phyloP scores from a whole-genome alignment of 495 filamentous ascomycete genomes.

The Lasiosphaeriaceae sp. region DNA sequence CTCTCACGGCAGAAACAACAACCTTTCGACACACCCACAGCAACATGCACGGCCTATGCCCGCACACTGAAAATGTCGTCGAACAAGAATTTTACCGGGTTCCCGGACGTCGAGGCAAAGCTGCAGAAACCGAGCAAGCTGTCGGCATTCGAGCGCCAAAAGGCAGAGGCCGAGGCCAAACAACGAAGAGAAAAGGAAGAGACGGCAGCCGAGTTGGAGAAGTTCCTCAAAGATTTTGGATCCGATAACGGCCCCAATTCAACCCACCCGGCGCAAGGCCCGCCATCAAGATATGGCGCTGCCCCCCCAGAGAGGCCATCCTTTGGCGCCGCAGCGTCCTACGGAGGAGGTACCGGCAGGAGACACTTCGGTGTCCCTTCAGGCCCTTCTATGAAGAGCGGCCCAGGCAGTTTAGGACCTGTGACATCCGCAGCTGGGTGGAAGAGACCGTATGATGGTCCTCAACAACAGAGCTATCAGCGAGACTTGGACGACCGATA shows the following conservation, averaged over 20 bases:
- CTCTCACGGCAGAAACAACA: not conserved
- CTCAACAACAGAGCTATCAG: conserved; percentile 22
- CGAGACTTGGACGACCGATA: conserved; percentile 30
- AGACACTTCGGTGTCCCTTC: conserved; percentile 42
- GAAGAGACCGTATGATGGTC: conserved; percentile 44
- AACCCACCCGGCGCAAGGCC: not conserved
- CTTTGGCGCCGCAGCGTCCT: conserved; percentile 32
- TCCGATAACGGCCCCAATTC: conserved; percentile 53
- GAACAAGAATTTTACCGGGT: conserved; percentile 49
- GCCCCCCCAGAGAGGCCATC: conserved; percentile 31
- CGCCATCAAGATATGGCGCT: conserved; percentile 31
- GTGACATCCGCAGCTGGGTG: conserved; percentile 47
- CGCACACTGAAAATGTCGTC: conserved; percentile 34
- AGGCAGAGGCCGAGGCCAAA: conserved; percentile 91
- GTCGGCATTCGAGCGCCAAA: conserved; percentile 87
- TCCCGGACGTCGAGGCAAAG: conserved; percentile 81
- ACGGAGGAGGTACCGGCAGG: conserved; percentile 39
- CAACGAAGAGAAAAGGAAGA: conserved; percentile 81
- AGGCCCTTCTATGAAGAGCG: conserved; percentile 50
- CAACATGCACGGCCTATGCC: conserved; percentile 17
- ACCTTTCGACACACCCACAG: not conserved
- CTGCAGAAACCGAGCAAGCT: conserved; percentile 80
- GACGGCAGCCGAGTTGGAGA: conserved; percentile 83
- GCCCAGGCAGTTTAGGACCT: conserved; percentile 72
- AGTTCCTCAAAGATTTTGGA: conserved; percentile 88